These are phyloP conservation scores for Hymenoscyphus fructigenus DNA, from an alignment of 2,329 filamentous ascomycete genomes.

Conservation along the genomic window DNA sequence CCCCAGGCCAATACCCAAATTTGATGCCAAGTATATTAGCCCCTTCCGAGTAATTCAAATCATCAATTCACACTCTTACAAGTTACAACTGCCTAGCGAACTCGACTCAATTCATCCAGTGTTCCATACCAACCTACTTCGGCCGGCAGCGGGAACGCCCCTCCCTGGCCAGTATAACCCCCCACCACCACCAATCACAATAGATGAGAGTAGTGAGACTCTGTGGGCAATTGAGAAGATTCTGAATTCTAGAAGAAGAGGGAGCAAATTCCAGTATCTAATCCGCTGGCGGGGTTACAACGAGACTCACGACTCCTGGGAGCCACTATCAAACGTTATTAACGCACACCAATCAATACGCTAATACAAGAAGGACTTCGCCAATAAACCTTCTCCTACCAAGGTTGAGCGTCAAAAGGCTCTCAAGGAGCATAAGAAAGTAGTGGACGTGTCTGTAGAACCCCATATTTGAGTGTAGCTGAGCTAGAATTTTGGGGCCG, in stretches of 20 bases:
- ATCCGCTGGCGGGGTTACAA: neutral
- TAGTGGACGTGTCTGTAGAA: neutral
- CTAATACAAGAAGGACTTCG: neutral
- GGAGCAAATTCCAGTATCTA: neutral
- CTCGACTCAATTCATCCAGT: neutral
- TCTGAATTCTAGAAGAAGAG: neutral
- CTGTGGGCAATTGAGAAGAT: slow-evolving; percentile 5
- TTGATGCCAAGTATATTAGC: slow-evolving; percentile 3
- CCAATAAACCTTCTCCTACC: neutral
- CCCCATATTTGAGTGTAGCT: neutral
- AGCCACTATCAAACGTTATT: slow-evolving; percentile 2
- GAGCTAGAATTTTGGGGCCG: neutral
- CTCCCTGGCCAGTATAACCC: slow-evolving; percentile 2
- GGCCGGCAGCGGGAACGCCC: neutral
- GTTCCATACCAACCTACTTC: neutral
- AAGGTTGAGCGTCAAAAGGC: neutral
- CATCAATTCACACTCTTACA: neutral
- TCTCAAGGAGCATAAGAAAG: neutral
- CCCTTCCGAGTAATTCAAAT: slow-evolving; percentile 9
- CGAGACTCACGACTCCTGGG: neutral
- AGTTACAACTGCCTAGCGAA: neutral
- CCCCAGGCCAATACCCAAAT: neutral
- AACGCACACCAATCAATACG: neutral
- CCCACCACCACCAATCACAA: neutral
- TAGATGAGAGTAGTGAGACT: neutral